Evolutionary conservation across 2,329 filamentous ascomycete genomes (phyloP).

Genomic region (Hirsutella minnesotensis): DNA sequence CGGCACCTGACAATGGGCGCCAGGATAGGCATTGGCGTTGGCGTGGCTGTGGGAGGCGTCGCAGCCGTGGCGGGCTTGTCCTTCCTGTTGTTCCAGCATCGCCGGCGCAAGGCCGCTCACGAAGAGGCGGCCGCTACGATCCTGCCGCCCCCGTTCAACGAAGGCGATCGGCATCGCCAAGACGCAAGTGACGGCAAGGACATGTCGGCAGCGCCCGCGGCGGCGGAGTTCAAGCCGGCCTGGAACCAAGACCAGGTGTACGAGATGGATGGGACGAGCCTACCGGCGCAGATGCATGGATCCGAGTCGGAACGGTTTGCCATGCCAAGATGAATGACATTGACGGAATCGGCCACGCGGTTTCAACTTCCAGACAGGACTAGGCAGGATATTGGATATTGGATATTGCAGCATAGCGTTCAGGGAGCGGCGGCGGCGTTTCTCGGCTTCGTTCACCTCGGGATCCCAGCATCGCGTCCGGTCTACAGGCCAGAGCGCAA

Average conservation of each 20-base stretch:
- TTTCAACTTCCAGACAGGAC: no score
- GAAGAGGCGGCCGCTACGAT: no score
- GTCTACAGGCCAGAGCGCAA: no score
- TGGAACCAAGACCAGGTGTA: neutral
- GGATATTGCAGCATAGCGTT: no score
- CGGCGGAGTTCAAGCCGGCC: neutral
- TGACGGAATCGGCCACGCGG: no score
- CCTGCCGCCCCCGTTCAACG: no score
- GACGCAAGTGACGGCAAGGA: neutral
- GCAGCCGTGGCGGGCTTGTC: slow-evolving; percentile 9
- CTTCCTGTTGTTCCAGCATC: slow-evolving; percentile 14
- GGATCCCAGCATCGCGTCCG: no score
- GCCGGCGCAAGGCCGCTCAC: slow-evolving; percentile 9
- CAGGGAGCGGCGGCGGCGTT: no score
- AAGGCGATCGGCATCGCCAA: slow-evolving; percentile 12
- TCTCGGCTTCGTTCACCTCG: no score
- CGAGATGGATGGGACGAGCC: slow-evolving; percentile 9
- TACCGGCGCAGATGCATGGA: neutral
- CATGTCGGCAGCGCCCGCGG: neutral
- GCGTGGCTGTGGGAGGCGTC: slow-evolving; percentile 18
- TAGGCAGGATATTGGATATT: no score
- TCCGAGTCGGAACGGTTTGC: neutral
- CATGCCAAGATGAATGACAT: slow-evolving; percentile 3
- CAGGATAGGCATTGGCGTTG: slow-evolving; percentile 28
- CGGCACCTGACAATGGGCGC: slow-evolving; percentile 13